Base-by-base conservation (phyloP, 768 basidiomycete species). In the Mycena maculata region DNA sequence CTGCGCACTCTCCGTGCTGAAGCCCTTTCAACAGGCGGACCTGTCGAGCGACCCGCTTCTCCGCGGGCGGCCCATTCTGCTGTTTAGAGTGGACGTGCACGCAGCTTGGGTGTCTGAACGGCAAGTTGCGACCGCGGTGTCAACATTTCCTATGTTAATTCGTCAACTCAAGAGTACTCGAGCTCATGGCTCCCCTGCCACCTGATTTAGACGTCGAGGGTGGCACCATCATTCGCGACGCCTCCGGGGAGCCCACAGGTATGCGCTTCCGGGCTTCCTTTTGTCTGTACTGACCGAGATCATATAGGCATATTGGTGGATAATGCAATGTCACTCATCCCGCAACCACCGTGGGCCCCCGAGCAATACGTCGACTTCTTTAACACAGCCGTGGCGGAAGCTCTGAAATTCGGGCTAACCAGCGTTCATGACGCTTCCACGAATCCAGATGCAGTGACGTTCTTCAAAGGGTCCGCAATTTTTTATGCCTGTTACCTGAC, bases 41-140 rank as follows among this genome's bases (percentile, higher is more conserved):
- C 83, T 98, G 13, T 90, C 90, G 33, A 76, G 80, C 2, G 93
- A 95, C 45, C 84, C 90, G 0, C 66, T 91, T 0, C 86, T 99
- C 0, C 80, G 80, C 27, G 89, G 86, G 0, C 86, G 92, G 0
- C 89, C 87, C 0, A 94, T 99, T 64, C 85, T 87, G 11, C 84
- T 99, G 7, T 80, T 79, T 18, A 86, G 96, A 20, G 86, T 96
- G 3, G 96, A 99, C 74, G 89, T 82, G 0, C 96, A 98, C 73
- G 95, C 94, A 0, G 79, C 85, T 22, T 98, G 96, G 96, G 90
- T 96, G 25, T 96, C 94, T 7, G 83, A 85, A 15, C 84, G 86
- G 69, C 41, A 58, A 54, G 55, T 60, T 28, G n/a, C 22, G 4
- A n/a, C 12, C 10, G 16, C 12, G 8, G 13, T 33, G 20, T 2